Conservation (phyloP, 2,329 filamentous ascomycete species). For the Colletotrichum nymphaeae region DNA sequence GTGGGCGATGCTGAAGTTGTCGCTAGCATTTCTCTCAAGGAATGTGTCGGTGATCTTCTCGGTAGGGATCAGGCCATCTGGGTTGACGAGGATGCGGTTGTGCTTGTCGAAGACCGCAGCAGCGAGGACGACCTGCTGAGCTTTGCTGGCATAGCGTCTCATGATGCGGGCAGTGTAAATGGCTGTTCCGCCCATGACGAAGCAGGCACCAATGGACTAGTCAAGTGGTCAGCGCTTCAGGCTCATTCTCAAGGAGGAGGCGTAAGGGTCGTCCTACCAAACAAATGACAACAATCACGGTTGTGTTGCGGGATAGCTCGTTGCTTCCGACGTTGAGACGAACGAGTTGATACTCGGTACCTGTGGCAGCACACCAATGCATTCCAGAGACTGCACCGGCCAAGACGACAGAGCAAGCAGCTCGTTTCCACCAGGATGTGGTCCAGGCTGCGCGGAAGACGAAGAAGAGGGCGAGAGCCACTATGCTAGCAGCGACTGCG, state of each 20-base stretch:
- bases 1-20: constrained; percentile 81
- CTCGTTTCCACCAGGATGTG: constrained; percentile 80
- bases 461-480: constrained; percentile 82
- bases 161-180: constrained; percentile 64
- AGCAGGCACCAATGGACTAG: constrained; percentile 71
- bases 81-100: constrained; percentile 75
- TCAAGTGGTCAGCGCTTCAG: not conserved
- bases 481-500: constrained; percentile 76
- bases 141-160: constrained; percentile 66
- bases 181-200: constrained; percentile 67
- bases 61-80: constrained; percentile 75
- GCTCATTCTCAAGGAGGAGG: not conserved
- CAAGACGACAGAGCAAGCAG: constrained; percentile 73
- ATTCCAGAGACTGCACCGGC: constrained; percentile 84
- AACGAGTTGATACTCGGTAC: constrained; percentile 74
- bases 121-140: constrained; percentile 69
- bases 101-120: constrained; percentile 75
- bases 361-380: constrained; percentile 85
- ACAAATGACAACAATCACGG: constrained; percentile 79
- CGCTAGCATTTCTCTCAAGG: constrained; percentile 72
- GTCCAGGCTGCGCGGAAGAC: constrained; percentile 81
- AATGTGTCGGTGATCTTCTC: constrained; percentile 85
- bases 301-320: constrained; percentile 68
- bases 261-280: constrained; percentile 62
- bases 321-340: constrained; percentile 53